Percentiles rank a stretch among this genome's conserved stretches.
These are phyloP conservation scores for Aureobasidium lini DNA, from an alignment of 2,329 filamentous ascomycete species.

Conservation along the genomic window DNA sequence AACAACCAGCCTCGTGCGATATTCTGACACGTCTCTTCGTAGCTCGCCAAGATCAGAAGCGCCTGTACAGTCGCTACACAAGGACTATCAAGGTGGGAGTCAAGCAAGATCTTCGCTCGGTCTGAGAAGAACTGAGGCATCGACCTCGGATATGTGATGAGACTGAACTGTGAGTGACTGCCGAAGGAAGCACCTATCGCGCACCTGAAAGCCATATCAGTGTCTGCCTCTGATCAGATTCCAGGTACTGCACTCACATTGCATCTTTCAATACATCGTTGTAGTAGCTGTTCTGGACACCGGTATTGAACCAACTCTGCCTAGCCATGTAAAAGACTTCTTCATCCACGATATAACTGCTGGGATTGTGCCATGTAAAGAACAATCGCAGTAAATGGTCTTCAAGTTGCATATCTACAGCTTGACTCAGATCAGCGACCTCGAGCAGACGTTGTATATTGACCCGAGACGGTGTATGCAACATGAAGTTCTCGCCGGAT, in stretches of 20 bases:
- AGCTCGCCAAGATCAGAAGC: slow-evolving; percentile 37
- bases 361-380: slow-evolving; percentile 44
- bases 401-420: slow-evolving; percentile 35
- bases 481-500: slow-evolving; percentile 25
- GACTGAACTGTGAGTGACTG: slow-evolving; percentile 27
- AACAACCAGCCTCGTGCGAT: slow-evolving; percentile 43
- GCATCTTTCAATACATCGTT: slow-evolving; percentile 21
- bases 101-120: slow-evolving; percentile 38
- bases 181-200: slow-evolving; percentile 31
- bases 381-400: slow-evolving; percentile 39
- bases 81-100: slow-evolving; percentile 42
- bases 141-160: slow-evolving; percentile 31
- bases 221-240: neutral
- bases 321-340: slow-evolving; percentile 23
- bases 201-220: slow-evolving; percentile 18
- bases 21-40: slow-evolving; percentile 37
- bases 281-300: slow-evolving; percentile 16
- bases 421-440: slow-evolving; percentile 34
- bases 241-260: slow-evolving; percentile 13
- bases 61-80: slow-evolving; percentile 43
- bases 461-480: slow-evolving; percentile 32
- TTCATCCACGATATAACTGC: slow-evolving; percentile 39
- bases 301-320: slow-evolving; percentile 1
- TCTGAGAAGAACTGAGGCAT: slow-evolving; percentile 36
- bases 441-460: slow-evolving; percentile 27